These are phyloP conservation scores for Hygrophoropsis aurantiaca DNA, from an alignment of 768 basidiomycete species.

Conservation along the genomic window DNA sequence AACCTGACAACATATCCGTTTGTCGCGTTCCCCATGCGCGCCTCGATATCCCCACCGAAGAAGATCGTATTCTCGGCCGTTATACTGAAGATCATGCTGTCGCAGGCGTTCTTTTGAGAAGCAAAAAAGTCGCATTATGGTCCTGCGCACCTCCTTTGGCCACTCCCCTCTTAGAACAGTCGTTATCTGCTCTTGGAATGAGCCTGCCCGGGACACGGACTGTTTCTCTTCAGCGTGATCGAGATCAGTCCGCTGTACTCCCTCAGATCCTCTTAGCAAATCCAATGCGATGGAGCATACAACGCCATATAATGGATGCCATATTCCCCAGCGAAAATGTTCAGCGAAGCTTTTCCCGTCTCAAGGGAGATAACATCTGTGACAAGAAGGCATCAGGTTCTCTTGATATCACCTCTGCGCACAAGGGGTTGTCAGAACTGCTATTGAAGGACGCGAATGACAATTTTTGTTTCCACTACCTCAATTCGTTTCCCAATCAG, in stretches of 20 bases:
- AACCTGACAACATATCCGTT: not conserved
- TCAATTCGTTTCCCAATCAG: constrained; percentile 30
- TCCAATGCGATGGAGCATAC: constrained; percentile 22
- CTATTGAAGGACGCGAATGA: constrained; percentile 68
- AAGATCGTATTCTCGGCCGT: constrained; percentile 13
- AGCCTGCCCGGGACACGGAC: constrained; percentile 2
- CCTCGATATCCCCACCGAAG: constrained; percentile 16
- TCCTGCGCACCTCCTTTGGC: constrained; percentile 26
- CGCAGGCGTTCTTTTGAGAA: constrained; percentile 25
- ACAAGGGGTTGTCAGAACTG: constrained; percentile 5
- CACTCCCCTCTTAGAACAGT: constrained; percentile 17
- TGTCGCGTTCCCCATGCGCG: constrained; percentile 14
- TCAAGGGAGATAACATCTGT: constrained; percentile 42
- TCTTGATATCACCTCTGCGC: constrained; percentile 20
- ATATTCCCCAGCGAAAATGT: constrained; percentile 19
- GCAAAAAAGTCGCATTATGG: constrained; percentile 26
- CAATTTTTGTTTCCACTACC: constrained; percentile 59
- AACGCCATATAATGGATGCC: constrained; percentile 9
- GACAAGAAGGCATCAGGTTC: constrained; percentile 36
- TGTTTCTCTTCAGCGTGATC: not conserved
- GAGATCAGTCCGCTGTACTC: constrained; percentile 8
- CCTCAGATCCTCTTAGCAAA: constrained; percentile 29
- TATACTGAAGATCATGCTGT: constrained; percentile 14
- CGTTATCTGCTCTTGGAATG: constrained; percentile 27
- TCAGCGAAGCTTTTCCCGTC: constrained; percentile 46